Evolutionary conservation across 345 rosid genomes (phyloP).

Genomic region (Acer negundo): DNA sequence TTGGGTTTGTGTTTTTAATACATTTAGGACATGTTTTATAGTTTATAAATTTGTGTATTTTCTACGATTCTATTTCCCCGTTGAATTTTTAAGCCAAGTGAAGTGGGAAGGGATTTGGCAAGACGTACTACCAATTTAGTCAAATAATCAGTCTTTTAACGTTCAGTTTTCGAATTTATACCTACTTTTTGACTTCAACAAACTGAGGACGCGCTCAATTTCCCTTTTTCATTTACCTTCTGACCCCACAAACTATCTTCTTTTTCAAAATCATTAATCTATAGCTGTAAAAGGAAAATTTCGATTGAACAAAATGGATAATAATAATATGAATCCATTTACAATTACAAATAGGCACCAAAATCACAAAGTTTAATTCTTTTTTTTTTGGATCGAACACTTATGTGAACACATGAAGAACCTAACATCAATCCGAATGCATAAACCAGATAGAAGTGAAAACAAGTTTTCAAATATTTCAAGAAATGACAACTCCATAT

Average conservation of each 20-base stretch:
- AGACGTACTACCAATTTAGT: not conserved
- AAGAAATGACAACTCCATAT: not conserved
- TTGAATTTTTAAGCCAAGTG: not conserved
- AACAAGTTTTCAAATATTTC: not conserved
- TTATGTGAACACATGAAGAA: not conserved
- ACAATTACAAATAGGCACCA: not conserved
- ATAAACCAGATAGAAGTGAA: not conserved
- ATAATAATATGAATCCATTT: not conserved
- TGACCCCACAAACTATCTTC: not conserved
- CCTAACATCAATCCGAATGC: too few species aligned
- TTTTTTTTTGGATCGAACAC: not conserved
- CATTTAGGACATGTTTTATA: not conserved
- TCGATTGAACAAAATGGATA: constrained; percentile 1
- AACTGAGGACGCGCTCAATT: not conserved
- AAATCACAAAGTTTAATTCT: not conserved
- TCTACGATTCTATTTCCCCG: not conserved
- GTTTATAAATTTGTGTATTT: not conserved
- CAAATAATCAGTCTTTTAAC: not conserved
- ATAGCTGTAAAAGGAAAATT: not conserved
- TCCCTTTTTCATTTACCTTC: not conserved
- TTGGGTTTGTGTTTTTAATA: too few species aligned
- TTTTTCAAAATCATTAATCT: not conserved
- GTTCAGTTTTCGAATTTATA: not conserved
- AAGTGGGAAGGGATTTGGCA: not conserved
- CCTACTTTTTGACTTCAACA: not conserved